Conservation (phyloP, 2,329 filamentous ascomycete genomes). For the Ilyonectria mors-panacis region DNA sequence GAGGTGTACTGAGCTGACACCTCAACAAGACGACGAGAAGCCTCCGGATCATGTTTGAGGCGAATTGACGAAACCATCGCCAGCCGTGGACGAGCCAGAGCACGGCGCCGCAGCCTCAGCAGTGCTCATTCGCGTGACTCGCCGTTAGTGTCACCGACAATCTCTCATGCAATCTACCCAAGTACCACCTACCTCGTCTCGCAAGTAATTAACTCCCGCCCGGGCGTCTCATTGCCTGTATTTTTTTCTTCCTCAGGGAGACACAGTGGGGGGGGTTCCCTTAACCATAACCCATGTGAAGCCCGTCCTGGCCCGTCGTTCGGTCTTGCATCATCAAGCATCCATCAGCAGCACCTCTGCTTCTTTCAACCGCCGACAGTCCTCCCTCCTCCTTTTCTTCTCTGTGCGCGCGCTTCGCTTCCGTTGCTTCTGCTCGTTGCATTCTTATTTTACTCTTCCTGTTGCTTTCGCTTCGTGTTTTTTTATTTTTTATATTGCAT, state of each 20-base stretch:
- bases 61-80: background rate
- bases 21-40: background rate
- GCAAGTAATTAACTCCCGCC: slow-evolving; percentile 17
- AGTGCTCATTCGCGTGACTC: slow-evolving; percentile 13
- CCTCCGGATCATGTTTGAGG: background rate
- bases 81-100: background rate
- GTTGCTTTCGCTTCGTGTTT: slow-evolving; percentile 3
- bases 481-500: slow-evolving; percentile 34
- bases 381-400: slow-evolving; percentile 17
- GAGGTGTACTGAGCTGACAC: background rate
- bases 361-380: slow-evolving; percentile 14
- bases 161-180: slow-evolving; percentile 17
- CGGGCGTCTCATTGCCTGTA: slow-evolving; percentile 14
- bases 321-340: slow-evolving; percentile 33
- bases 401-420: slow-evolving; percentile 24
- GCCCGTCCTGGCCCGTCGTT: slow-evolving; percentile 17
- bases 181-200: slow-evolving; percentile 26
- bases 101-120: background rate
- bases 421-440: slow-evolving; percentile 15
- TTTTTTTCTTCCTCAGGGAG: background rate
- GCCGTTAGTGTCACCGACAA: slow-evolving; percentile 24
- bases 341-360: slow-evolving; percentile 11
- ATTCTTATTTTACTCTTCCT: slow-evolving; percentile 2
- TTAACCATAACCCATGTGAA: slow-evolving; percentile 22
- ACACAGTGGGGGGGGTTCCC: slow-evolving; percentile 20